A percentile compares a stretch with the other conserved stretches of the same genome.
Evolutionary conservation across 148 eudicot species (phyloP).

Genomic region (Vaccinium macrocarpon): DNA sequence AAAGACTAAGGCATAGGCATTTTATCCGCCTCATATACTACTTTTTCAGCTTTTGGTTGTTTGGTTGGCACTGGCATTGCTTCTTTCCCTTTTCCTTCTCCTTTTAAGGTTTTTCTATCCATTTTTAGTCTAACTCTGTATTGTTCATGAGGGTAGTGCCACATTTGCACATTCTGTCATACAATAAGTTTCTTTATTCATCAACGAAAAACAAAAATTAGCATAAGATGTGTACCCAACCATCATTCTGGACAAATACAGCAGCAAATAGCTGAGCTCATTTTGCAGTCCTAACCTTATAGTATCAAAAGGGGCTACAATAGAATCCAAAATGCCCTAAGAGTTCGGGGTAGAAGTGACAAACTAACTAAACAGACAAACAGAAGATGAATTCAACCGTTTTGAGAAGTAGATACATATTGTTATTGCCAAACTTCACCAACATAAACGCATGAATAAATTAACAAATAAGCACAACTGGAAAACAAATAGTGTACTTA

Average conservation of each 20-base stretch:
- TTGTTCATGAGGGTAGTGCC: background rate
- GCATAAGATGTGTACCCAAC: background rate
- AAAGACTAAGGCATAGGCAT: no score
- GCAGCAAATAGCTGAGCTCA: background rate
- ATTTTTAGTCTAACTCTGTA: background rate
- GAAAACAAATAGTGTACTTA: slow-evolving; percentile 33
- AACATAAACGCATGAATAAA: background rate
- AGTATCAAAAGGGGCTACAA: background rate
- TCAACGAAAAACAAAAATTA: background rate
- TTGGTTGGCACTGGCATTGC: no score
- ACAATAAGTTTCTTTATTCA: background rate
- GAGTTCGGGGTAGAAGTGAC: background rate
- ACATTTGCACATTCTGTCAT: background rate
- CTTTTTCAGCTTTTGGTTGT: no score
- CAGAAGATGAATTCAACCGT: background rate
- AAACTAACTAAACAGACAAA: background rate
- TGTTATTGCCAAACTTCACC: background rate
- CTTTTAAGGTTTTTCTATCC: background rate
- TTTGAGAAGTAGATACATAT: background rate
- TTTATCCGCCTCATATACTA: no score
- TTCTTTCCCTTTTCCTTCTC: no score
- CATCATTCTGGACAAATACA: background rate
- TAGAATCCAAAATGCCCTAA: background rate
- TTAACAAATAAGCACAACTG: background rate
- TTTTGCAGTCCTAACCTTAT: background rate